A percentile compares a stretch with the other conserved stretches of the same genome.
These are phyloP conservation scores for Drechslerella coelobrocha DNA, from an alignment of 2,329 filamentous ascomycete species.

Conservation along the genomic window DNA sequence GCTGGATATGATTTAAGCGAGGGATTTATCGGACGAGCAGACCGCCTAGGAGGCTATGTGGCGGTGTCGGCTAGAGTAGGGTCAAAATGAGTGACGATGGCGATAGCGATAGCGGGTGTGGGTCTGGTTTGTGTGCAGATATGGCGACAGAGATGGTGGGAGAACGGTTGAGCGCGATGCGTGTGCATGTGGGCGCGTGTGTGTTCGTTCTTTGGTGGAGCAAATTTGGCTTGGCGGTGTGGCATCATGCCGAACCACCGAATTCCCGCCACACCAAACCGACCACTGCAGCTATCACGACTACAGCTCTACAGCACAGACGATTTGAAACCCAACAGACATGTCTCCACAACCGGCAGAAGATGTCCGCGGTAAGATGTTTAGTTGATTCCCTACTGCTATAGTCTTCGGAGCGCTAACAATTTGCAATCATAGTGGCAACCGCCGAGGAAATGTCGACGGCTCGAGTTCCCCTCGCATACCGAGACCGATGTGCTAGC, in stretches of 20 bases:
- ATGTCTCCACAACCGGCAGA: slow-evolving; percentile 32
- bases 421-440: slow-evolving; percentile 1
- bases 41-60: not conserved
- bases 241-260: slow-evolving; percentile 8
- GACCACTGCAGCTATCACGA: slow-evolving; percentile 1
- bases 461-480: slow-evolving; percentile 68
- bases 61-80: not conserved
- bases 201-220: slow-evolving; percentile 2
- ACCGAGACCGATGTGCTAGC: slow-evolving; percentile 94
- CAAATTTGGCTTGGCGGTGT: slow-evolving; percentile 6
- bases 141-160: not conserved
- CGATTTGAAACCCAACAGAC: slow-evolving; percentile 1
- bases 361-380: slow-evolving; percentile 21
- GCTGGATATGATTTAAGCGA: not conserved
- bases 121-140: not conserved
- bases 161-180: slow-evolving; percentile 26
- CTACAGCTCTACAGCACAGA: slow-evolving; percentile 1
- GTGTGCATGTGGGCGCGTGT: slow-evolving; percentile 50
- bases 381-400: not conserved
- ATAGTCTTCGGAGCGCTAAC: slow-evolving; percentile 9
- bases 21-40: not conserved
- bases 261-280: slow-evolving; percentile 5
- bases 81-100: not conserved
- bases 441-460: slow-evolving; percentile 45
- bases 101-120: not conserved